These are phyloP conservation scores for Senna siamea DNA, from an alignment of 306 rosid species.

Conservation along the genomic window DNA sequence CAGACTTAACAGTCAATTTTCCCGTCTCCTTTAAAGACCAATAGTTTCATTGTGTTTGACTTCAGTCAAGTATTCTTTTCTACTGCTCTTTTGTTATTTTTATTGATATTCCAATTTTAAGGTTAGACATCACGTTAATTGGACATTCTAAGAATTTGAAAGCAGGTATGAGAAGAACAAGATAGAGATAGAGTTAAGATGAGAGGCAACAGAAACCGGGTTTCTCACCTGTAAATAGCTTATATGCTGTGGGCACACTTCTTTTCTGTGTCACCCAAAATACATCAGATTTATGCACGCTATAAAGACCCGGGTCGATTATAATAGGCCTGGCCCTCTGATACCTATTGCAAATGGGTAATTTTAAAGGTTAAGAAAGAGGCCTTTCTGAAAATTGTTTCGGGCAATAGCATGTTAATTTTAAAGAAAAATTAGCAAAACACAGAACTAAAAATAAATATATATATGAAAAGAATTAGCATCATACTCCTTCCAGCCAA, in stretches of 20 bases:
- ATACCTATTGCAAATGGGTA: constrained; percentile 44
- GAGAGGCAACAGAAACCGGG: constrained; percentile 13
- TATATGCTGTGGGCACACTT: constrained; percentile 67
- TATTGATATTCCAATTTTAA: constrained; percentile 17
- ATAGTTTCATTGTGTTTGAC: no score
- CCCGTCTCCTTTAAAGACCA: no score
- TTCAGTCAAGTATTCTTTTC: not conserved
- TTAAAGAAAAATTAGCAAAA: constrained; percentile 14
- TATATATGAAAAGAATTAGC: not conserved
- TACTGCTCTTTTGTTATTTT: not conserved
- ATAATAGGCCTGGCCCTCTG: constrained; percentile 61
- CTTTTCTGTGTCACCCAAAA: constrained; percentile 58
- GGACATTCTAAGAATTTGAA: constrained; percentile 32
- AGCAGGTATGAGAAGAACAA: constrained; percentile 7
- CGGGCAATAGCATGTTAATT: constrained; percentile 1
- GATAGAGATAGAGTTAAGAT: constrained; percentile 28
- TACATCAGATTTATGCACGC: constrained; percentile 52
- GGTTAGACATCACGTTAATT: constrained; percentile 22
- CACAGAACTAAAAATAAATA: not conserved
- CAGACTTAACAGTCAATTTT: no score
- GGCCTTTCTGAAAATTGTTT: not conserved
- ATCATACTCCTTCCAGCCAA: constrained; percentile 88
- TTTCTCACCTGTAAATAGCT: constrained; percentile 81
- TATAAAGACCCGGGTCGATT: constrained; percentile 59
- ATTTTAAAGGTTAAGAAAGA: constrained; percentile 10